These are phyloP conservation scores for Phaeosphaeriaceae sp. DNA, from an alignment of 2,329 filamentous ascomycete species.

Conservation along the genomic window DNA sequence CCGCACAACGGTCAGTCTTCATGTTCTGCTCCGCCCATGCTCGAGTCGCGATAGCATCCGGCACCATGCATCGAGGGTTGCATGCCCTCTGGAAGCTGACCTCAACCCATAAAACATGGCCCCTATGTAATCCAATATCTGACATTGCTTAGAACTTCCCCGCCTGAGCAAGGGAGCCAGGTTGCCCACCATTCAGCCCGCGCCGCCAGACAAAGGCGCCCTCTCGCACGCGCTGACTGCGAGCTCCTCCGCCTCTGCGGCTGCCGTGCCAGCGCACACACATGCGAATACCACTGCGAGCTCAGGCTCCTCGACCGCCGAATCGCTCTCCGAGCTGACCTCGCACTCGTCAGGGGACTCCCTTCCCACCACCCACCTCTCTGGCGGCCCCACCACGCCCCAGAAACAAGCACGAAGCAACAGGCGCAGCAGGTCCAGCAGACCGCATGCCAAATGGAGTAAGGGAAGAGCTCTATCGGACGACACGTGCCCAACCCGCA, in stretches of 20 bases:
- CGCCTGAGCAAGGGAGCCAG: slow-evolving; percentile 12
- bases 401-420: slow-evolving; percentile 36
- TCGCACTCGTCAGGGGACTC: slow-evolving; percentile 40
- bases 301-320: slow-evolving; percentile 33
- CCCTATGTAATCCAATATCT: slow-evolving; percentile 24
- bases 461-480: slow-evolving; percentile 34
- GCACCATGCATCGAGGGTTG: slow-evolving; percentile 15
- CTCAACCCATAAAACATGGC: slow-evolving; percentile 1
- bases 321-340: slow-evolving; percentile 37
- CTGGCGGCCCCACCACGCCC: slow-evolving; percentile 29
- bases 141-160: slow-evolving; percentile 29
- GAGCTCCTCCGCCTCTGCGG: slow-evolving; percentile 16
- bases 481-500: slow-evolving; percentile 35
- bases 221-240: slow-evolving; percentile 19
- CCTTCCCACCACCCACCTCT: slow-evolving; percentile 31
- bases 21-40: slow-evolving; percentile 14
- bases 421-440: slow-evolving; percentile 36
- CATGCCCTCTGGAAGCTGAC: background rate
- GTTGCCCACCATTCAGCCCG: slow-evolving; percentile 38
- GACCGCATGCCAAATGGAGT: slow-evolving; percentile 39
- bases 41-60: slow-evolving; percentile 21
- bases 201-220: slow-evolving; percentile 37
- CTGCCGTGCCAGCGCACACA: slow-evolving; percentile 21
- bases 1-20: slow-evolving; percentile 20
- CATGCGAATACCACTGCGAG: slow-evolving; percentile 36